These are phyloP conservation scores for Serendipita sp. DNA, from an alignment of 768 basidiomycete species.

Conservation along the genomic window DNA sequence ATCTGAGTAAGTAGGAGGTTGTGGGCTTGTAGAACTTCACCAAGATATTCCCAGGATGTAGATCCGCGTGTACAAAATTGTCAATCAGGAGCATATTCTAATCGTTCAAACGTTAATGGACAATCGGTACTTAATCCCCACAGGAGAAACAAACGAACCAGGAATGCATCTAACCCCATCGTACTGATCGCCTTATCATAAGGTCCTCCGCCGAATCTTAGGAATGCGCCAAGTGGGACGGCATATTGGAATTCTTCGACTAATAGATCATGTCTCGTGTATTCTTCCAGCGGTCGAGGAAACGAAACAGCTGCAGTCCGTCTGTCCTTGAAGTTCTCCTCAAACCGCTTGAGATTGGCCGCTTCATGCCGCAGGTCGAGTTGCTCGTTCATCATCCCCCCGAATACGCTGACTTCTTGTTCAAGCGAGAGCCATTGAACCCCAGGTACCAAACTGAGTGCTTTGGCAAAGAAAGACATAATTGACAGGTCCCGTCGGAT, in stretches of 20 bases:
- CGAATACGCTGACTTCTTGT: constrained; percentile 90
- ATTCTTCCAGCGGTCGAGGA: constrained; percentile 68
- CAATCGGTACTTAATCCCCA: neutral
- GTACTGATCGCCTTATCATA: constrained; percentile 83
- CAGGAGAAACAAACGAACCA: constrained; percentile 36
- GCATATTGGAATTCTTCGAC: constrained; percentile 93
- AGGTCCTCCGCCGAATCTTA: constrained; percentile 82
- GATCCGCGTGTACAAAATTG: constrained; percentile 89
- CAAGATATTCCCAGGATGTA: constrained; percentile 93
- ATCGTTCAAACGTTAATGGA: constrained; percentile 7
- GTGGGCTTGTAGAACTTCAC: constrained; percentile 84
- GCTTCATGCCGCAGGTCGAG: constrained; percentile 84
- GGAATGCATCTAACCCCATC: constrained; percentile 84
- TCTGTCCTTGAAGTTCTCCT: constrained; percentile 59
- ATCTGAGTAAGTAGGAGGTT: constrained; percentile 44
- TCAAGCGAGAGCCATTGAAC: constrained; percentile 95
- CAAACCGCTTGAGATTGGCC: constrained; percentile 70
- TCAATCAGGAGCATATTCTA: constrained; percentile 97
- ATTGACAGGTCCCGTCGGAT: constrained; percentile 85
- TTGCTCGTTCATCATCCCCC: constrained; percentile 90
- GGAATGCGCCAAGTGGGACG: constrained; percentile 69
- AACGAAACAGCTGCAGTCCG: constrained; percentile 75
- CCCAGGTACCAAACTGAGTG: constrained; percentile 67
- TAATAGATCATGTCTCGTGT: constrained; percentile 68
- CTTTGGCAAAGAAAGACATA: constrained; percentile 81